These are phyloP conservation scores for Phlebiopsis gigantea DNA, from an alignment of 768 basidiomycete species.

Conservation along the genomic window DNA sequence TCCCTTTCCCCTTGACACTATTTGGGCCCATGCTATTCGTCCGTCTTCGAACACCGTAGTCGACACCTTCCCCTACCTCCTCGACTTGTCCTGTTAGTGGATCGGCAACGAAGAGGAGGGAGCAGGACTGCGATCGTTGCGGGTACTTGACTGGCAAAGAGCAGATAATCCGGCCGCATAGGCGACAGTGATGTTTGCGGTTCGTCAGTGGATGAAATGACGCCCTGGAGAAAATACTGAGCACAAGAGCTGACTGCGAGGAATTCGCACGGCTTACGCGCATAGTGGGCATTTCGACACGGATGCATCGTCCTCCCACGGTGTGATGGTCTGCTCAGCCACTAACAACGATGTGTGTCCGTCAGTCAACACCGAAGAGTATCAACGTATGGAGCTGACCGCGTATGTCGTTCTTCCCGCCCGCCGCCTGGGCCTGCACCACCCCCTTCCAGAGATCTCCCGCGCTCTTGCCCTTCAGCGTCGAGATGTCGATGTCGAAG, in stretches of 20 bases:
- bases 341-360: constrained; percentile 31
- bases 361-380: neutral
- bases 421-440: constrained; percentile 37
- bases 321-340: constrained; percentile 88
- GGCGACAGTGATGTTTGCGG: constrained; percentile 92
- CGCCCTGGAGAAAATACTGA: constrained; percentile 30
- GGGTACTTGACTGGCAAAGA: constrained; percentile 76
- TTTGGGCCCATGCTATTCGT: constrained; percentile 27
- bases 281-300: constrained; percentile 85
- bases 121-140: constrained; percentile 64
- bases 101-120: constrained; percentile 83
- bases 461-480: constrained; percentile 56
- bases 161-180: constrained; percentile 91
- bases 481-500: constrained; percentile 62
- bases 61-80: constrained; percentile 78
- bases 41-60: constrained; percentile 69
- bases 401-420: constrained; percentile 59
- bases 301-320: constrained; percentile 83
- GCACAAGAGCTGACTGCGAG: neutral
- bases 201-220: constrained; percentile 88
- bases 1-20: constrained; percentile 24
- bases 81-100: constrained; percentile 71
- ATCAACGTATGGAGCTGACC: constrained; percentile 34
- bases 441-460: constrained; percentile 69
- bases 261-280: constrained; percentile 39